Conservation (phyloP, 2,329 filamentous ascomycete genomes). For the Fusarium anguioides region DNA sequence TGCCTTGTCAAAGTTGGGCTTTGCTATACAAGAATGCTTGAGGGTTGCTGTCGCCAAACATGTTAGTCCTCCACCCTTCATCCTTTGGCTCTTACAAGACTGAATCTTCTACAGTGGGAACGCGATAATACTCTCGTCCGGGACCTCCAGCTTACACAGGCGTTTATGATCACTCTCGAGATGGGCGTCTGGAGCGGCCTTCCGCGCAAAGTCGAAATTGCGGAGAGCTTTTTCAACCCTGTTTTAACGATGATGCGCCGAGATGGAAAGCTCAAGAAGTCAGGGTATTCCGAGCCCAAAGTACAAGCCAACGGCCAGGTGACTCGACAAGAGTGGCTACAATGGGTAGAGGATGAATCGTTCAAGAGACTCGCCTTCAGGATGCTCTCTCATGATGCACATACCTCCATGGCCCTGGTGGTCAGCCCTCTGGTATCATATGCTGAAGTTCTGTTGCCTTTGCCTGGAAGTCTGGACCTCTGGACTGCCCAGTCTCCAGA, state of each 20-base stretch:
- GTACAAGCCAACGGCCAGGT: neutral
- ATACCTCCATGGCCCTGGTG: conserved; percentile 46
- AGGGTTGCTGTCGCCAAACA: conserved; percentile 32
- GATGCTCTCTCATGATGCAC: conserved; percentile 47
- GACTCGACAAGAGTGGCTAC: conserved; percentile 41
- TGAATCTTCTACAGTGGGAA: conserved; percentile 45
- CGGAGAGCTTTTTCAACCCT: conserved; percentile 52
- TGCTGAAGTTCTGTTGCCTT: conserved; percentile 45
- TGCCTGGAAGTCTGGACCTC: conserved; percentile 38
- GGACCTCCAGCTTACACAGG: conserved; percentile 49
- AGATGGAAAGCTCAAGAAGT: conserved; percentile 47
- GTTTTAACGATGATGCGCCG: conserved; percentile 52
- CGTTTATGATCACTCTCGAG: conserved; percentile 51
- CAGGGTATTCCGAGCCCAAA: conserved; percentile 30
- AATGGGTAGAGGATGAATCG: conserved; percentile 47
- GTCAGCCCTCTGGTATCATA: conserved; percentile 48
- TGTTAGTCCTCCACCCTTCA: neutral
- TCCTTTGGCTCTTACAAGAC: neutral
- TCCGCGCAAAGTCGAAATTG: conserved; percentile 54
- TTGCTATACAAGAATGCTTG: conserved; percentile 54
- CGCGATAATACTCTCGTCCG: conserved; percentile 48
- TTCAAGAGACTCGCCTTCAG: conserved; percentile 48
- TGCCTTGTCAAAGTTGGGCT: conserved; percentile 54
- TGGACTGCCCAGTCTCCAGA: conserved; percentile 44
- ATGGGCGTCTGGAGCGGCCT: conserved; percentile 53